Evolutionary conservation across 331 rosid genomes (phyloP).

Genomic region (Cydonia oblonga): DNA sequence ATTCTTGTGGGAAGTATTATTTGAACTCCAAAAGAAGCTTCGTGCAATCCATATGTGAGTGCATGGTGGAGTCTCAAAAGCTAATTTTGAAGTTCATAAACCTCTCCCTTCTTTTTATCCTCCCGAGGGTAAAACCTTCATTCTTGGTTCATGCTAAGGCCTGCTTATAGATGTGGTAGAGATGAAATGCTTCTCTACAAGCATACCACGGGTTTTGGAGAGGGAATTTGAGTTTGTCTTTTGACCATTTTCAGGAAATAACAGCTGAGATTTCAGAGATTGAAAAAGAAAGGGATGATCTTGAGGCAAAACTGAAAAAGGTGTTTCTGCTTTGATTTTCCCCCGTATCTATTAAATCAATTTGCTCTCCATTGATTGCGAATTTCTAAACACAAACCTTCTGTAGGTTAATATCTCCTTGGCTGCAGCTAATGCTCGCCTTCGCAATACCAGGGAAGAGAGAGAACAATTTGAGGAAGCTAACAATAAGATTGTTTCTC

Average conservation of each 20-base stretch:
- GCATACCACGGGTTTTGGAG: constrained; percentile 3
- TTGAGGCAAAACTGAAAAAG: constrained; percentile 84
- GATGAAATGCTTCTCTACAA: not conserved
- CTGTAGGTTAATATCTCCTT: constrained; percentile 71
- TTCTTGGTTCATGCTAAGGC: not conserved
- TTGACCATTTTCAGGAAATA: constrained; percentile 50
- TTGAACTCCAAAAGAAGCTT: not conserved
- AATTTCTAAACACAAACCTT: constrained; percentile 10
- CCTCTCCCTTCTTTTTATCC: not conserved
- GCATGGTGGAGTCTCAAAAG: not conserved
- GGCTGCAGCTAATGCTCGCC: constrained; percentile 80
- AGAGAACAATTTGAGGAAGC: constrained; percentile 98
- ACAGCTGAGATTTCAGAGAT: constrained; percentile 63
- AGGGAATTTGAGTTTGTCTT: constrained; percentile 6
- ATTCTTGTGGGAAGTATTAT: not conserved
- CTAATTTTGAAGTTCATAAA: not conserved
- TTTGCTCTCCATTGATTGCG: constrained; percentile 2
- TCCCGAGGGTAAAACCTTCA: not conserved
- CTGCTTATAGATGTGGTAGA: not conserved
- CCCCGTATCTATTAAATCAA: not conserved
- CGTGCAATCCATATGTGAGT: not conserved
- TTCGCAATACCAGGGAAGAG: constrained; percentile 80
- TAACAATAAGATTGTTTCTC: constrained; percentile 75
- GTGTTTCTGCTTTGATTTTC: constrained; percentile 20
- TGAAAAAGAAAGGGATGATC: constrained; percentile 71